Percentiles rank a stretch among this genome's conserved stretches.
Evolutionary conservation across 2,329 filamentous ascomycete species (phyloP).

Genomic region (Clonostachys sp.): DNA sequence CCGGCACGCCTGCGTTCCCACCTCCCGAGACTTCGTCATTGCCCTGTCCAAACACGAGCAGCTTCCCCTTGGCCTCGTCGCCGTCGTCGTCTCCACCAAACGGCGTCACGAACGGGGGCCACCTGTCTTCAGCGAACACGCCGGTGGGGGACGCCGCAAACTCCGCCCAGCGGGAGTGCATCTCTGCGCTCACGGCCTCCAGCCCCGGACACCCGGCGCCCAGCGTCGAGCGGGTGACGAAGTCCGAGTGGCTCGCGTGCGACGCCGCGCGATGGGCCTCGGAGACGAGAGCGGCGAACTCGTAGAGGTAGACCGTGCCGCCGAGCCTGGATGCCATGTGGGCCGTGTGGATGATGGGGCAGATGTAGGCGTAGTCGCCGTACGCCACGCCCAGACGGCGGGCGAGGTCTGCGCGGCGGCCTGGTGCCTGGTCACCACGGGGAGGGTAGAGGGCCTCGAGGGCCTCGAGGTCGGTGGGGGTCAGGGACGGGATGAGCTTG

Average conservation of each 20-base stretch:
- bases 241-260: neutral
- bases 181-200: conserved; percentile 25
- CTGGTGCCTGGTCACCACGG: conserved; percentile 34
- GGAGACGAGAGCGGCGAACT: conserved; percentile 44
- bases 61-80: conserved; percentile 17
- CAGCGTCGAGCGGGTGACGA: neutral
- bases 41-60: conserved; percentile 54
- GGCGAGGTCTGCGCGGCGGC: conserved; percentile 20
- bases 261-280: conserved; percentile 19
- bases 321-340: conserved; percentile 22
- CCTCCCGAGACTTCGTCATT: conserved; percentile 49
- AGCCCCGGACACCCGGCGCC: conserved; percentile 36
- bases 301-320: conserved; percentile 48
- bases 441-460: conserved; percentile 62
- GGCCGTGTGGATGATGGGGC: conserved; percentile 57
- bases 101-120: conserved; percentile 38
- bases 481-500: conserved; percentile 54
- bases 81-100: conserved; percentile 13
- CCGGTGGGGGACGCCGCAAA: conserved; percentile 22
- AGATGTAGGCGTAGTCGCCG: conserved; percentile 60
- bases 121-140: conserved; percentile 15
- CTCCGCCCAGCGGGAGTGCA: conserved; percentile 36
- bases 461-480: conserved; percentile 41
- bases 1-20: conserved; percentile 32
- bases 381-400: conserved; percentile 54